Evolutionary conservation across 192 early-diverging fungal species (phyloP).

Genomic region (Coemansia asiatica): DNA sequence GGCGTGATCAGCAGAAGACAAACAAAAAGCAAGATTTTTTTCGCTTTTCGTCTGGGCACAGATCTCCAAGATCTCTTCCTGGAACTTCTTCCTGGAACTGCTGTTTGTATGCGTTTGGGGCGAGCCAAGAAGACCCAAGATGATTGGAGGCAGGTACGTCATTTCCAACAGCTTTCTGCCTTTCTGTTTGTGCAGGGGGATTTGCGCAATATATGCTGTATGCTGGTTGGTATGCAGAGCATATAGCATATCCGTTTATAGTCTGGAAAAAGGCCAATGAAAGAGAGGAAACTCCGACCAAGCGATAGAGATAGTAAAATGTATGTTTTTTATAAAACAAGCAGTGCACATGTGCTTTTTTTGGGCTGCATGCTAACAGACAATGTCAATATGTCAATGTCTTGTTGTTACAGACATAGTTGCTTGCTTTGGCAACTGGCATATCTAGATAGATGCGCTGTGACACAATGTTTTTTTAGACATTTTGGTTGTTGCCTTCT

Average conservation of each 20-base stretch:
- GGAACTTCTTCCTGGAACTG: too few relatives aligned
- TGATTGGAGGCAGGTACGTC: neutral
- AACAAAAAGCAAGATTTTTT: neutral
- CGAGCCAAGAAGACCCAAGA: too few relatives aligned
- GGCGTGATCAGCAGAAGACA: neutral
- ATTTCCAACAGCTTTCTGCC: neutral
- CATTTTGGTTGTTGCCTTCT: neutral
- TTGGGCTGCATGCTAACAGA: too few relatives aligned
- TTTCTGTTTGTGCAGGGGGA: neutral
- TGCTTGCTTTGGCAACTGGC: too few relatives aligned
- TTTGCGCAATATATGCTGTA: neutral
- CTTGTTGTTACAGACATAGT: too few relatives aligned
- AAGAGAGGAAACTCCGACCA: neutral
- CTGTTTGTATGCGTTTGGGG: too few relatives aligned
- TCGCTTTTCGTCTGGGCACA: neutral
- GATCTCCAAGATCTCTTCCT: too few relatives aligned
- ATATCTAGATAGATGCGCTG: too few relatives aligned
- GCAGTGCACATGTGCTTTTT: neutral
- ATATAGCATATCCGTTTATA: neutral
- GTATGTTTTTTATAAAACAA: neutral
- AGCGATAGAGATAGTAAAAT: too few relatives aligned
- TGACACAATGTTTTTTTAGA: too few relatives aligned
- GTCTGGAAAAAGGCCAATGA: neutral
- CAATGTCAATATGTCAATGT: too few relatives aligned
- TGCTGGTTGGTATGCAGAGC: neutral